Base-by-base conservation (phyloP, 768 basidiomycete species). In the Pisolithus sp. region DNA sequence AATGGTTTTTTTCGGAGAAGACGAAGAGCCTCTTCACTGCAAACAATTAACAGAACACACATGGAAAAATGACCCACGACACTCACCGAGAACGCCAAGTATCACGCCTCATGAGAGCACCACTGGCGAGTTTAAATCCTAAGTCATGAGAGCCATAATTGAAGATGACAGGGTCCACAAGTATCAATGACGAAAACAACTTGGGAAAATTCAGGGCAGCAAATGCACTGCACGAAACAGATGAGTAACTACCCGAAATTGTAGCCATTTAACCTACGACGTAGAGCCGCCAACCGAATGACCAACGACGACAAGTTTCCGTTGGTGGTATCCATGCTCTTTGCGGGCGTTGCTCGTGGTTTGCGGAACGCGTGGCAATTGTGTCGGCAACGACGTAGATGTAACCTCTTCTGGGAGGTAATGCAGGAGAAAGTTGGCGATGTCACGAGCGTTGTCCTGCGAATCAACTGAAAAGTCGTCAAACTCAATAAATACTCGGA, bases 271-370 rank as follows among this genome's bases (percentile, higher is more conserved):
- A 50, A 74, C 88, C 61, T 62, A 90, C 83, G 81, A 76, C 2
- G 82, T 81, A 61, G 83, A 83, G 2, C 87, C 93, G 18, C 93
- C 89, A 47, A 89, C 82, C 0, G 91, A 93, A 62, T 96, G 93
- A 0, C 91, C 93, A 3, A 92, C 70, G 5, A 74, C 81, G 21
- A 92, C 71, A 2, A 93, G 59, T n/a, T 67, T 78, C 31, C 85
- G 77, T 4, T 69, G 55, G 2, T 43, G 55, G 59, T 83, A 81
- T 1, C 88, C 88, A 18, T 64, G 57, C 2, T 54, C 53, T 36
- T 64, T 61, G 37, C 88, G 78, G n/a, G 59, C 49, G 2, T 68
- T 61, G 0, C 78, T 67, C 50, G 80, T 73, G 7, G 63, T 55
- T 0, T 62, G 49, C 0, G 80, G 52, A 3, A 89, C 53, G 17